Base-by-base conservation (phyloP, 2,329 filamentous ascomycete species). In the Aspergillus ibericus region DNA sequence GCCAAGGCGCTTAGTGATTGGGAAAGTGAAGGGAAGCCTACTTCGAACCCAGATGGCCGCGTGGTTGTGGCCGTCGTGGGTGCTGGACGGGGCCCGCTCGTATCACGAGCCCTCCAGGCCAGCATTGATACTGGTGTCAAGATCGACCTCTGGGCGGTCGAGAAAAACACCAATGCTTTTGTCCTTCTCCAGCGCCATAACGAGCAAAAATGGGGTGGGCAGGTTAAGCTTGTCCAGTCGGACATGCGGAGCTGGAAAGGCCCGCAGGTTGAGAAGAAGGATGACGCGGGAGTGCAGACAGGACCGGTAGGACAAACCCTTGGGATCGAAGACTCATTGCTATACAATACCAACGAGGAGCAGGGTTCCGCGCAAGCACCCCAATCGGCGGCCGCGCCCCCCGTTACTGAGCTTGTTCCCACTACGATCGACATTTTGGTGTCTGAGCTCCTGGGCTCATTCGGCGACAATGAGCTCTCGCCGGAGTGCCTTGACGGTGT, bases 221-320 rank as follows among this genome's bases (percentile, higher is more conserved):
- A 83, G 54, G 93, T 97, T 18, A 93, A 88, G 1, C 85, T 99
- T 32, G 88, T 98, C 64, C 96, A 96, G 78, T 96, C 92, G 0
- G 95, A 99, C 73, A 99, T 99, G 95, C 88, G 95, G 50, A 89
- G 89, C 59, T 99, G 96, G 96, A 90, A 90, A 68, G 96, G 96
- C 0, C 93, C 93, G 1, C 66, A 59, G 16, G 67, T 72, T 53
- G 68, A 57, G 60, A 70, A 61, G 53, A 65, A 64, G 22, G 56
- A 63, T 44, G 54, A 60, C 25, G 59, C 65, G 35, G 51, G 54
- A 20, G 25, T 20, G 18, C 48, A 48, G 13, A 22, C 61, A 20
- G 66, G 64, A 35, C 64, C 68, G 1, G 70, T 76, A 32, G 74
- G 72, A 15, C 70, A 77, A 63, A 69, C 73, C 9, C 64, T 73